Conservation (phyloP, 169 alveolate genomes). For the Plasmodium sp. region DNA sequence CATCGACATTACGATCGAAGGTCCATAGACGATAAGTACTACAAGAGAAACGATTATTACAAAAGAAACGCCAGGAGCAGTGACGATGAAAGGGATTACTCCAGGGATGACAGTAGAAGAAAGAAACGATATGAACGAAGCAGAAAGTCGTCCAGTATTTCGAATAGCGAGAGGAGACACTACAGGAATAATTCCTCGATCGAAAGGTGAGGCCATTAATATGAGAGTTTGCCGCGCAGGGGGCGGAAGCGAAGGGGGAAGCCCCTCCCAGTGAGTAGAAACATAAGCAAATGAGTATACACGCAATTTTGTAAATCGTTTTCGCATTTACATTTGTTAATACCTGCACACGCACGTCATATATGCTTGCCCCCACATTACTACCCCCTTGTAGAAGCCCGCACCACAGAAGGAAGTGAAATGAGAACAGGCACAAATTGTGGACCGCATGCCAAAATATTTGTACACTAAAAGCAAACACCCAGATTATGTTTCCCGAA, state of each 20-base stretch:
- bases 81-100: conserved; percentile 28
- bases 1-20: conserved; percentile 50
- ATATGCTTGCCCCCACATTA: no score
- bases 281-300: not conserved
- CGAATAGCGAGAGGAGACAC: conserved; percentile 51
- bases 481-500: not conserved
- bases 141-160: conserved; percentile 52
- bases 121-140: conserved; percentile 46
- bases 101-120: conserved; percentile 66
- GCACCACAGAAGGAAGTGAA: conserved; percentile 37
- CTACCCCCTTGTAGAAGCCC: conserved; percentile 39
- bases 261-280: not conserved
- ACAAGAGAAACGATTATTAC: conserved; percentile 53
- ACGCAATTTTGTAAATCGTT: not conserved
- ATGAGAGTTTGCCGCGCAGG: no score
- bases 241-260: not conserved
- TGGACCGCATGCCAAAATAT: not conserved
- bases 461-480: not conserved
- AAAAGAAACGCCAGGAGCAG: conserved; percentile 18
- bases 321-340: not conserved
- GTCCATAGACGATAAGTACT: conserved; percentile 50
- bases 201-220: conserved; percentile 15
- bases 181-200: conserved; percentile 22
- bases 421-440: not conserved
- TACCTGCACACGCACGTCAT: not conserved